These are phyloP conservation scores for Aureobasidium musti DNA, from an alignment of 2,329 filamentous ascomycete species.

Conservation along the genomic window DNA sequence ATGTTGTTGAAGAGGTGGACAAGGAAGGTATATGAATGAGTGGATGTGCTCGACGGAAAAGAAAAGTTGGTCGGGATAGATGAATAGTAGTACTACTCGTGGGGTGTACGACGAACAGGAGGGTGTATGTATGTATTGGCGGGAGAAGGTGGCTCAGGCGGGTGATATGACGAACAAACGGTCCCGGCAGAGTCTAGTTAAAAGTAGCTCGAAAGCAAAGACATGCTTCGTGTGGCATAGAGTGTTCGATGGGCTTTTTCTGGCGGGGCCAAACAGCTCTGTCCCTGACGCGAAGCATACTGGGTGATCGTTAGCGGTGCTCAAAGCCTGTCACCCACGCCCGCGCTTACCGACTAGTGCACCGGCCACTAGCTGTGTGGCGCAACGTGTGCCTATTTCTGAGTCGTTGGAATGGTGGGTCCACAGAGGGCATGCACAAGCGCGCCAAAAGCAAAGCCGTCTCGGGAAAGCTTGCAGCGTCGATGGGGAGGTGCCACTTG, in stretches of 20 bases:
- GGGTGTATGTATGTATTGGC: conserved; percentile 29
- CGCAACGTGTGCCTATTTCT: conserved; percentile 31
- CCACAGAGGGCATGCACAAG: conserved; percentile 29
- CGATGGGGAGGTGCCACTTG: conserved; percentile 19
- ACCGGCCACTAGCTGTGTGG: conserved; percentile 25
- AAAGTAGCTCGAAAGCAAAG: conserved; percentile 29
- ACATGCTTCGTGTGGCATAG: conserved; percentile 29
- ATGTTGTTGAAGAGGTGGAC: conserved; percentile 2
- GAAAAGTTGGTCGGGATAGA: conserved; percentile 17
- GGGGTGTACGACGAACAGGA: conserved; percentile 24
- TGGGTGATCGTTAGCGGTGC: conserved; percentile 25
- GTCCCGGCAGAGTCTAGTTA: conserved; percentile 27
- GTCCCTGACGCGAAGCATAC: conserved; percentile 28
- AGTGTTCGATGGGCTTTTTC: conserved; percentile 28
- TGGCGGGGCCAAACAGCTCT: conserved; percentile 27
- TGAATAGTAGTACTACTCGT: conserved; percentile 18
- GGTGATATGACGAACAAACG: conserved; percentile 29
- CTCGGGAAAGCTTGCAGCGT: conserved; percentile 27
- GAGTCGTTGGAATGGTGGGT: conserved; percentile 30
- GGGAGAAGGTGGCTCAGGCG: conserved; percentile 28
- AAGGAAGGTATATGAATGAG: conserved; percentile 29
- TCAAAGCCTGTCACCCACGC: conserved; percentile 29
- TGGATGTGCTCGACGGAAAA: conserved; percentile 13
- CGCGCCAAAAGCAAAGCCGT: conserved; percentile 28
- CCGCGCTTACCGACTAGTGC: conserved; percentile 28